These are phyloP conservation scores for Cordyceps pruinosa DNA, from an alignment of 2,329 filamentous ascomycete species.

Conservation along the genomic window DNA sequence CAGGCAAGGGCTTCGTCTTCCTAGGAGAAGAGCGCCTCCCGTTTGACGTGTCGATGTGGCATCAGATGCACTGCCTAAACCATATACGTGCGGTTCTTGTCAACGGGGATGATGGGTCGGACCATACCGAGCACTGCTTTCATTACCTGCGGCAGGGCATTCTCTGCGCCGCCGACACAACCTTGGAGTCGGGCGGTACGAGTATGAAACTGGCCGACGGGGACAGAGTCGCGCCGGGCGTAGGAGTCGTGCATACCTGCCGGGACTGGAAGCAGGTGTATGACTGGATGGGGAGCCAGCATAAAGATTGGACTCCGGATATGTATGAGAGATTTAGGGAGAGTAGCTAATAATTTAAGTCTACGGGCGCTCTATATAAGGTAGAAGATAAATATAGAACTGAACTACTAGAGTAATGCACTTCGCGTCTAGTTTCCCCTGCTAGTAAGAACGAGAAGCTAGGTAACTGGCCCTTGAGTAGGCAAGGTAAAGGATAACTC, in stretches of 20 bases:
- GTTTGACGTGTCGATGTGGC: constrained; percentile 1
- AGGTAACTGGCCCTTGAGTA: too few species aligned
- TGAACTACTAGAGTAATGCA: too few species aligned
- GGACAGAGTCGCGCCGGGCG: background rate
- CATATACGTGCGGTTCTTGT: constrained; percentile 5
- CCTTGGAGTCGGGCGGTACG: constrained; percentile 3
- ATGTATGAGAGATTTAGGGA: background rate
- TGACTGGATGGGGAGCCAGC: constrained; percentile 1
- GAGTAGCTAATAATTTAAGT: background rate
- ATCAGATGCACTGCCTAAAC: constrained; percentile 10
- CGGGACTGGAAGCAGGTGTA: constrained; percentile 7
- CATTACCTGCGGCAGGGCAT: constrained; percentile 12
- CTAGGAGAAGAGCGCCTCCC: background rate
- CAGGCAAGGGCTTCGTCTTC: background rate
- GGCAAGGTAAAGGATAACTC: too few species aligned
- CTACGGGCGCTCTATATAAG: too few species aligned
- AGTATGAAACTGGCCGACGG: background rate
- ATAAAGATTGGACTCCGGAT: background rate
- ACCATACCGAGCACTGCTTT: constrained; percentile 11
- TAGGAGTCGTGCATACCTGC: constrained; percentile 2
- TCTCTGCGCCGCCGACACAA: constrained; percentile 12
- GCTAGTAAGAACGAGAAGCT: too few species aligned
- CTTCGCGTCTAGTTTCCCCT: too few species aligned
- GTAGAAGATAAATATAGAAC: too few species aligned
- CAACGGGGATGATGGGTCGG: constrained; percentile 3